phyloP scores from a whole-genome alignment of 2,329 filamentous ascomycete species.

The Phyllachora maydis region DNA sequence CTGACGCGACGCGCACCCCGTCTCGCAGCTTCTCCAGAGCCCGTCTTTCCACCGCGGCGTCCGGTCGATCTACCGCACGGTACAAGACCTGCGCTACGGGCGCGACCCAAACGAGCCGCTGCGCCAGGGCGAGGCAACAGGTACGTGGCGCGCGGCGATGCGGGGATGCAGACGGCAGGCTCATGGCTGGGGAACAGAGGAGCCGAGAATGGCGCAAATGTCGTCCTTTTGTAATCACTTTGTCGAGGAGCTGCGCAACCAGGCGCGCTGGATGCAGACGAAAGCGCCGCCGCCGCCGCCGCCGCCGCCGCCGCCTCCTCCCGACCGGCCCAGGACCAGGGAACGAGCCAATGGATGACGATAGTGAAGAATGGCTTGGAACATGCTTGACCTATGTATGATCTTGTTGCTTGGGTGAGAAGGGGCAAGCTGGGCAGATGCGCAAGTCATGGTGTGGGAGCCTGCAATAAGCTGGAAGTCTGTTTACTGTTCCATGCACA shows the following conservation, averaged over 20 bases:
- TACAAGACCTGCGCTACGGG: constrained; percentile 26
- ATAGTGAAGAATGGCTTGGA: too few relatives aligned
- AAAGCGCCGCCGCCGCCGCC: constrained; percentile 10
- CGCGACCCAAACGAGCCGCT: constrained; percentile 28
- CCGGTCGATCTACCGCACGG: constrained; percentile 25
- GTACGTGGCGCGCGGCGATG: constrained; percentile 8
- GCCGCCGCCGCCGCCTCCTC: too few relatives aligned
- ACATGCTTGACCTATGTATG: too few relatives aligned
- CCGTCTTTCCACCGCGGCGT: constrained; percentile 30
- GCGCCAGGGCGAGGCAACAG: constrained; percentile 28
- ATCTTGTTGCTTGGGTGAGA: too few relatives aligned
- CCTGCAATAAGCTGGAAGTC: too few relatives aligned
- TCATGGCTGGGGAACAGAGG: constrained; percentile 7
- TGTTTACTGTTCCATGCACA: too few relatives aligned
- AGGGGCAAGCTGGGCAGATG: too few relatives aligned
- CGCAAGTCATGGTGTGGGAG: too few relatives aligned
- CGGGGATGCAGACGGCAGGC: neutral
- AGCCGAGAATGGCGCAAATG: constrained; percentile 10
- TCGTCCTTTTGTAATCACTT: constrained; percentile 24
- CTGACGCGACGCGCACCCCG: too few relatives aligned
- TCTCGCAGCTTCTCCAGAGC: constrained; percentile 28
- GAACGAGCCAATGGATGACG: too few relatives aligned
- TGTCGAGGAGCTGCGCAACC: constrained; percentile 26
- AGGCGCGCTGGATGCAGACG: constrained; percentile 22
- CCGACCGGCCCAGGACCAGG: too few relatives aligned